A percentile compares a stretch with the other conserved stretches of the same genome.
Conservation (phyloP, 1,139 yeast genomes). For the Zygosaccharomyces sapae region DNA sequence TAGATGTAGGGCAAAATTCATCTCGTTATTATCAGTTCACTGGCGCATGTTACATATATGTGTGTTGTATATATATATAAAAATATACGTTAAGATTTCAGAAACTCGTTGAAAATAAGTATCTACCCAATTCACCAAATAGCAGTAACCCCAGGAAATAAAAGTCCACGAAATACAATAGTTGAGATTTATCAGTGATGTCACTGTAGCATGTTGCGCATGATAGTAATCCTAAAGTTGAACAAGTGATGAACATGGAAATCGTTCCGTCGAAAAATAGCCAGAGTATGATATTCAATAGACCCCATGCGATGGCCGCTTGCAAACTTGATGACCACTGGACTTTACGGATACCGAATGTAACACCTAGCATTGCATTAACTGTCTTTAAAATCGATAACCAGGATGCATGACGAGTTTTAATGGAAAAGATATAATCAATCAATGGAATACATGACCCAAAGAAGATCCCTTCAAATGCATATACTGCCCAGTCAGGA, state of each 20-base stretch:
- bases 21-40: neutral
- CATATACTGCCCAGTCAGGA: slow-evolving; percentile 40
- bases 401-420: slow-evolving; percentile 33
- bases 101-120: slow-evolving; percentile 11
- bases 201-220: slow-evolving; percentile 39
- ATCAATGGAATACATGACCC: slow-evolving; percentile 61
- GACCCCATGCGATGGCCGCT: slow-evolving; percentile 69
- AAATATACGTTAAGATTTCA: neutral
- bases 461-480: slow-evolving; percentile 57
- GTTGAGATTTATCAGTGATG: slow-evolving; percentile 28
- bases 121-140: slow-evolving; percentile 70
- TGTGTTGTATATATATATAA: neutral
- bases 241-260: slow-evolving; percentile 55
- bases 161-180: slow-evolving; percentile 40
- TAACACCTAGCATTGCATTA: slow-evolving; percentile 76
- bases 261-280: slow-evolving; percentile 69
- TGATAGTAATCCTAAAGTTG: slow-evolving; percentile 39
- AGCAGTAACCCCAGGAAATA: slow-evolving; percentile 65
- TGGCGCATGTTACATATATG: neutral
- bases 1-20: neutral
- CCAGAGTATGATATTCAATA: slow-evolving; percentile 79
- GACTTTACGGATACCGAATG: slow-evolving; percentile 75
- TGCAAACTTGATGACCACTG: slow-evolving; percentile 78
- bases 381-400: slow-evolving; percentile 53
- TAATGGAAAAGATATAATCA: slow-evolving; percentile 39